A percentile compares a stretch with the other conserved stretches of the same genome.
Conservation (phyloP, 441 rosid genomes). For the Jatropha multifida region DNA sequence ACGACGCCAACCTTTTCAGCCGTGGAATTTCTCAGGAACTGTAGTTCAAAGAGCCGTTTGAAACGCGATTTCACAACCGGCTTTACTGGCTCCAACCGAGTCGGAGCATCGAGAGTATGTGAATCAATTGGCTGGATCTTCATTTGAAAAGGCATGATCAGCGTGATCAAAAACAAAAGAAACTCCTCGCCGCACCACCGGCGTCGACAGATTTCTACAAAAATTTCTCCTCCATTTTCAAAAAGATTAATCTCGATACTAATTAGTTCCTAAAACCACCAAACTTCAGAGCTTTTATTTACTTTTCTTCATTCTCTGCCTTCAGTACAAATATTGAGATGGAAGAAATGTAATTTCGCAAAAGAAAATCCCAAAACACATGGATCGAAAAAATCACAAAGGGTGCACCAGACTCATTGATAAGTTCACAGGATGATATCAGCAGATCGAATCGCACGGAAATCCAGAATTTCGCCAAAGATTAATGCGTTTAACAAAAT, state of each 20-base stretch:
- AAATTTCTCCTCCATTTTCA: constrained; percentile 9
- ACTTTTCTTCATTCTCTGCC: constrained; percentile 15
- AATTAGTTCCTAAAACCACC: background rate
- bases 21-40: constrained; percentile 52
- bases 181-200: background rate
- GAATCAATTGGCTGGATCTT: constrained; percentile 79
- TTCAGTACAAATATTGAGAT: constrained; percentile 1
- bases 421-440: constrained; percentile 20
- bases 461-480: constrained; percentile 24
- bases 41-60: constrained; percentile 86
- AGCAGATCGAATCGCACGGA: constrained; percentile 29
- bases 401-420: constrained; percentile 5
- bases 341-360: background rate
- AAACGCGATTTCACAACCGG: constrained; percentile 70
- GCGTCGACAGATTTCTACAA: background rate
- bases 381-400: background rate
- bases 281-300: background rate
- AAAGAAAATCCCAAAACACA: background rate
- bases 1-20: constrained; percentile 37
- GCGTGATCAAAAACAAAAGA: constrained; percentile 16
- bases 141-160: constrained; percentile 52
- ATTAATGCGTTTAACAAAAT: constrained; percentile 22
- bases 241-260: background rate
- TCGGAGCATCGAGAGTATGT: constrained; percentile 29
- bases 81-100: constrained; percentile 47